A percentile compares a stretch with the other conserved stretches of the same genome.
phyloP scores from a whole-genome alignment of 1,139 yeast genomes.

The Candida gigantensis region DNA sequence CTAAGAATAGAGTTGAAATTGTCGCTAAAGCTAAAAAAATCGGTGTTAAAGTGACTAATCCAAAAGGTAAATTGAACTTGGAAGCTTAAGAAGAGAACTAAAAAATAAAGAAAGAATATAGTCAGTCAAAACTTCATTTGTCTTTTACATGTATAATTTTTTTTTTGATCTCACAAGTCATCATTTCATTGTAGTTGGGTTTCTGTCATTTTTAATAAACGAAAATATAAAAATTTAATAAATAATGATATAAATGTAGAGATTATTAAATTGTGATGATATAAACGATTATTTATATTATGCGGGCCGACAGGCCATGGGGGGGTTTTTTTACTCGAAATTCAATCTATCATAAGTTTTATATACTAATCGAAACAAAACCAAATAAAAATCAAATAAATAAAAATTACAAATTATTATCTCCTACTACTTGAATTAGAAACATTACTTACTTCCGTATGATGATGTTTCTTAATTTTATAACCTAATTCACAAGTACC shows the following conservation, averaged over 20 bases:
- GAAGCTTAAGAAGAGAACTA: slow-evolving; percentile 73
- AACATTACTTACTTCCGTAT: slow-evolving; percentile 39
- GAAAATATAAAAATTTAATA: too few relatives aligned
- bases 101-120: too few relatives aligned
- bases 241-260: too few relatives aligned
- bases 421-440: slow-evolving; percentile 16
- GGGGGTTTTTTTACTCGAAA: too few relatives aligned
- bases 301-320: too few relatives aligned
- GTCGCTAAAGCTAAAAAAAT: slow-evolving; percentile 97
- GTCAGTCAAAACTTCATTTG: too few relatives aligned
- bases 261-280: too few relatives aligned
- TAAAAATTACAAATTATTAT: slow-evolving; percentile 2
- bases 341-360: too few relatives aligned
- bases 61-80: slow-evolving; percentile 97
- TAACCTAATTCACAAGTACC: slow-evolving; percentile 49
- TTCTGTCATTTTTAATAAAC: neutral
- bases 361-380: neutral
- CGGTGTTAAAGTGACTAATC: slow-evolving; percentile 99
- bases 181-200: too few relatives aligned
- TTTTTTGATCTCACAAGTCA: too few relatives aligned
- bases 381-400: neutral
- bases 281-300: too few relatives aligned
- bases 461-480: slow-evolving; percentile 46
- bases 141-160: slow-evolving; percentile 1
- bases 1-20: slow-evolving; percentile 97